Evolutionary conservation across 768 basidiomycete species (phyloP), one percentile per base, ranked within the genome.

Genomic region (Thelephora aurantiotincta): DNA sequence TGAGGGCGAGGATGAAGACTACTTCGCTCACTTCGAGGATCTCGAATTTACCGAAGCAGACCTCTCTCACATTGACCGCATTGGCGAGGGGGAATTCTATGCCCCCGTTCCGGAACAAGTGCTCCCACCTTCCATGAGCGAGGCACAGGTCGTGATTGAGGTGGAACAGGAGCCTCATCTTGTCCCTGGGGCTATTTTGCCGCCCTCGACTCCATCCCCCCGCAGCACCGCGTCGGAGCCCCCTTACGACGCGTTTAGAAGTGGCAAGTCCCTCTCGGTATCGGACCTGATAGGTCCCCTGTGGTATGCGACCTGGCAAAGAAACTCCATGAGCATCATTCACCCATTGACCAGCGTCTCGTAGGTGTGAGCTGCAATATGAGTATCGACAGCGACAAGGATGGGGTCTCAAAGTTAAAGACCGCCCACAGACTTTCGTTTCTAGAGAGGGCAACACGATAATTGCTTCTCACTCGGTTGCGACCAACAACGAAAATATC

Each of bases 351-450:
- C 13, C 12, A 48, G 3, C 23, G 47, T 51, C 20, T 11, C 49
- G 12, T 14, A 86, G 85, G 85, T 88, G 85, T 55, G 85, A 86
- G 57, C 71, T 85, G 5, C 82, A 86, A 58, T 78, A 75, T 58
- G 82, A 88, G 53, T 88, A 88, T 56, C 75, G 82, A 2, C 65
- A 87, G 35, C 73, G 75, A 26, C 79, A 81, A 50, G 65, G 64
- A 49, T 69, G 82, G 18, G 63, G 67, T 38, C 68, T 60, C 38
- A 74, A 71, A 14, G 52, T 82, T 0, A 62, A 64, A 16, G 49
- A 61, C 9, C 71, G 84, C 16, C 83, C 82, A 0, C 49, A 61
- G 11, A 64, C 73, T 1, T 86, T 88, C 52, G 59, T 61, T 3
- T 73, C 80, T 19, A 65, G 65, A 12, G 59, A 64, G 20, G 85